Evolutionary conservation across 345 rosid species (phyloP).

Genomic region (Eutrema heterophyllum): DNA sequence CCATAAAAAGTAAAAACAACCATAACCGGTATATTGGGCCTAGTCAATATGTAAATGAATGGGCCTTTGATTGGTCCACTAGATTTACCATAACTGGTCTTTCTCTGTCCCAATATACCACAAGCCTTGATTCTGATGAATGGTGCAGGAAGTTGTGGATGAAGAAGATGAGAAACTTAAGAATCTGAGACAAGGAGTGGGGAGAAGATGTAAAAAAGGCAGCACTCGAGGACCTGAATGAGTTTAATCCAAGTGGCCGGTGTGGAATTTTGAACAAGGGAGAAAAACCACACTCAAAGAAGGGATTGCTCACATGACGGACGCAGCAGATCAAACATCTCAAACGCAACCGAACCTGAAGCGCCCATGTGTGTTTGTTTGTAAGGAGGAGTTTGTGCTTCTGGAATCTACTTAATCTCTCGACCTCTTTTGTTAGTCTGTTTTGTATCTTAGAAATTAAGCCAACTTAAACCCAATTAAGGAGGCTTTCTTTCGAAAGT

Average conservation of each 20-base stretch:
- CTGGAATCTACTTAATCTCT: too few species aligned
- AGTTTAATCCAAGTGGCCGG: slow-evolving; percentile 70
- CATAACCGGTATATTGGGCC: not conserved
- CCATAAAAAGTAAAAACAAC: too few species aligned
- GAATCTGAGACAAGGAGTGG: slow-evolving; percentile 53
- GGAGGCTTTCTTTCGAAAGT: too few species aligned
- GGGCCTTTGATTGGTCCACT: not conserved
- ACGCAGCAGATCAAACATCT: slow-evolving; percentile 27
- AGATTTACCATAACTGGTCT: too few species aligned
- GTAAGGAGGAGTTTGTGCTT: too few species aligned
- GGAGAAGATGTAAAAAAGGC: slow-evolving; percentile 49
- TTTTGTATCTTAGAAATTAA: too few species aligned
- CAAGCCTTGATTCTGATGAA: too few species aligned
- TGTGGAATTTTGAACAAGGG: slow-evolving; percentile 62
- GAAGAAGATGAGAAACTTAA: slow-evolving; percentile 65
- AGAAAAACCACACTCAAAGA: slow-evolving; percentile 85
- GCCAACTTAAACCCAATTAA: too few species aligned
- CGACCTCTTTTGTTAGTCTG: too few species aligned
- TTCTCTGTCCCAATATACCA: too few species aligned
- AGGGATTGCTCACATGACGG: slow-evolving; percentile 46
- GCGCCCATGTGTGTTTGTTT: not conserved
- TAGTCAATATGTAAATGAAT: not conserved
- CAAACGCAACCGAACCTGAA: slow-evolving; percentile 57
- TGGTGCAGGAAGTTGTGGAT: slow-evolving; percentile 58
- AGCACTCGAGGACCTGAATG: slow-evolving; percentile 69